phyloP scores from a whole-genome alignment of 345 rosid genomes.

The Gossypium raimondii region DNA sequence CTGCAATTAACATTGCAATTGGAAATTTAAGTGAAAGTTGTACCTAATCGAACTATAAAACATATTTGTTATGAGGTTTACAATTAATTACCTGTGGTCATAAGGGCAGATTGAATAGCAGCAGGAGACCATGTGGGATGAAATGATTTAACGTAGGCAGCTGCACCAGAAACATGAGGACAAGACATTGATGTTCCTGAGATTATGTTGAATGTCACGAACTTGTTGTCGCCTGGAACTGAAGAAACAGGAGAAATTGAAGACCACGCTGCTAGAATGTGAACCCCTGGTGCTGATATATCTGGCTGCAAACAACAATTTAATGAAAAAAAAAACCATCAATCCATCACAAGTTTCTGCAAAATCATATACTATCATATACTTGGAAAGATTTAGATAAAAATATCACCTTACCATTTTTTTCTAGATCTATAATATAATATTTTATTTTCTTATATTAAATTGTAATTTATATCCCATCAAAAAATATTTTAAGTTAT shows the following conservation, averaged over 20 bases:
- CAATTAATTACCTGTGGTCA: conserved; percentile 14
- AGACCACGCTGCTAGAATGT: conserved; percentile 52
- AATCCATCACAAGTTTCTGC: background rate
- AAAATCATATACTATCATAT: too few species aligned
- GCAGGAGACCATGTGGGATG: conserved; percentile 35
- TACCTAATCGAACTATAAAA: too few species aligned
- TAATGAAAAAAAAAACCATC: background rate
- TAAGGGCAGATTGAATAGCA: conserved; percentile 34
- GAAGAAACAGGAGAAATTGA: background rate
- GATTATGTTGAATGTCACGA: conserved; percentile 28
- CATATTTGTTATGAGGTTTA: background rate
- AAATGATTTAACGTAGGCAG: conserved; percentile 41
- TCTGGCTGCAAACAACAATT: conserved; percentile 41
- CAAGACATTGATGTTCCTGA: conserved; percentile 61
- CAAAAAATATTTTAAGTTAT: too few species aligned
- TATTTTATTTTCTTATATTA: too few species aligned
- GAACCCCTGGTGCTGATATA: conserved; percentile 50
- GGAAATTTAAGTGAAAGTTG: too few species aligned
- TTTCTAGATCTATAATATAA: too few species aligned
- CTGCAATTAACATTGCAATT: background rate
- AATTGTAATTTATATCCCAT: too few species aligned
- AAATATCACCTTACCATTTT: too few species aligned
- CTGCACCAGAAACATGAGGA: conserved; percentile 46
- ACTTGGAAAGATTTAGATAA: too few species aligned
- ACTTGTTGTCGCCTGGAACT: conserved; percentile 24